A percentile compares a stretch with the other conserved stretches of the same genome.
These are phyloP conservation scores for Heterobasidion occidentale DNA, from an alignment of 1,284 basidiomycete species.

Conservation along the genomic window DNA sequence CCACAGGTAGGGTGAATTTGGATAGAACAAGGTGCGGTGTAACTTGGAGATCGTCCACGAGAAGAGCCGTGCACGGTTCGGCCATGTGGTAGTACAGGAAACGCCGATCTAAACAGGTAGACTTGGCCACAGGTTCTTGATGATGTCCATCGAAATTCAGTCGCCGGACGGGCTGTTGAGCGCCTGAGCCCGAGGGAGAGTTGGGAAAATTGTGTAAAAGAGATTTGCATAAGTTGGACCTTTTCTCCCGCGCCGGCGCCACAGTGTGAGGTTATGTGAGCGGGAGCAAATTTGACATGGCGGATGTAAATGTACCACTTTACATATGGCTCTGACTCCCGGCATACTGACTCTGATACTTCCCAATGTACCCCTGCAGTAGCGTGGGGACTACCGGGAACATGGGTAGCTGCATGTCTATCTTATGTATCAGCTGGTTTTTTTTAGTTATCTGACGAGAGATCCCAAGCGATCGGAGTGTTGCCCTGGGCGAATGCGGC, in stretches of 20 bases:
- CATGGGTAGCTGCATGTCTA: slow-evolving; percentile 1
- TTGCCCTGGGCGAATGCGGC: not conserved
- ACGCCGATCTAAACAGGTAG: slow-evolving; percentile 4
- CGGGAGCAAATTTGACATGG: not conserved
- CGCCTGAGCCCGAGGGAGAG: not conserved
- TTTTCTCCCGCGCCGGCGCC: not conserved
- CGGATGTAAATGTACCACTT: not conserved
- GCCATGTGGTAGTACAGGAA: slow-evolving; percentile 11
- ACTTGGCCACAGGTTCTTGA: not conserved
- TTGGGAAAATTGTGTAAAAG: not conserved
- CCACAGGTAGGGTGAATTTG: slow-evolving; percentile 7
- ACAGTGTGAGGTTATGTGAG: not conserved
- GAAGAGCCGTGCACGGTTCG: slow-evolving; percentile 4
- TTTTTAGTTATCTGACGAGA: not conserved
- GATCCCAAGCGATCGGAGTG: not conserved
- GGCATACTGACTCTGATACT: not conserved
- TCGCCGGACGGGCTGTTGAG: not conserved
- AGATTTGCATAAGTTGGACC: not conserved
- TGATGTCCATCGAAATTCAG: not conserved
- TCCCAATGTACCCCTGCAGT: not conserved
- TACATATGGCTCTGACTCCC: not conserved
- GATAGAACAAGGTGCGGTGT: slow-evolving; percentile 10
- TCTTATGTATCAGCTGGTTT: not conserved
- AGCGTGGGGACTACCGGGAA: slow-evolving; percentile 1
- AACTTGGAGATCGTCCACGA: slow-evolving; percentile 9